Percentiles rank a stretch among this genome's conserved stretches.
Conservation (phyloP, 805 yeast species). For the Grigorovia humatica region DNA sequence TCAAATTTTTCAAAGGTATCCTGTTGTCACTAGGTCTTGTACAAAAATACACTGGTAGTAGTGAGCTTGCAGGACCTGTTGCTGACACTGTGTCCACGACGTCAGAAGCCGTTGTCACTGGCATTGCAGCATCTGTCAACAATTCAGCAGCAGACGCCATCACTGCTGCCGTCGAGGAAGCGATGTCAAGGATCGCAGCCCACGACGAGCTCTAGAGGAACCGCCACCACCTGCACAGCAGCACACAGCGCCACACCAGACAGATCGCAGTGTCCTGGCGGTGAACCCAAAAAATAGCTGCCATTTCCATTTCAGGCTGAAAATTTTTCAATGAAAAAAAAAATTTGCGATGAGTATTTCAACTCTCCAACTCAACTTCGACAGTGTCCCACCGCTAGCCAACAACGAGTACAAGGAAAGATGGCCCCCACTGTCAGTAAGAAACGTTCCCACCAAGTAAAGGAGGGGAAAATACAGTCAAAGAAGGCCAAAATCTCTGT, state of each 20-base stretch:
- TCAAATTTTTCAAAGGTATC: conserved; percentile 30
- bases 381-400: too few relatives aligned
- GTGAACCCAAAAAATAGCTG: not conserved
- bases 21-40: conserved; percentile 21
- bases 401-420: not conserved
- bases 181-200: conserved; percentile 16
- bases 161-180: conserved; percentile 18
- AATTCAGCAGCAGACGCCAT: conserved; percentile 2
- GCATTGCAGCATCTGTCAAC: not conserved
- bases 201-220: conserved; percentile 15
- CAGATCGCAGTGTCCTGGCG: not conserved
- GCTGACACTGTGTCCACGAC: not conserved
- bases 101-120: not conserved
- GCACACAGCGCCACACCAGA: too few relatives aligned
- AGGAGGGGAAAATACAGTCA: conserved; percentile 8
- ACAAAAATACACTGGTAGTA: conserved; percentile 1
- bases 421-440: conserved; percentile 16
- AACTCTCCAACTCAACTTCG: too few relatives aligned
- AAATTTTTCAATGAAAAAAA: conserved; percentile 2
- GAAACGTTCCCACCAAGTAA: conserved; percentile 6
- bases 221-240: too few relatives aligned
- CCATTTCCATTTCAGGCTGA: not conserved
- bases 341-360: not conserved
- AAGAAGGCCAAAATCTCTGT: conserved; percentile 26
- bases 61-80: not conserved